Conservation (phyloP, 768 basidiomycete species). For the Russula foetens region DNA sequence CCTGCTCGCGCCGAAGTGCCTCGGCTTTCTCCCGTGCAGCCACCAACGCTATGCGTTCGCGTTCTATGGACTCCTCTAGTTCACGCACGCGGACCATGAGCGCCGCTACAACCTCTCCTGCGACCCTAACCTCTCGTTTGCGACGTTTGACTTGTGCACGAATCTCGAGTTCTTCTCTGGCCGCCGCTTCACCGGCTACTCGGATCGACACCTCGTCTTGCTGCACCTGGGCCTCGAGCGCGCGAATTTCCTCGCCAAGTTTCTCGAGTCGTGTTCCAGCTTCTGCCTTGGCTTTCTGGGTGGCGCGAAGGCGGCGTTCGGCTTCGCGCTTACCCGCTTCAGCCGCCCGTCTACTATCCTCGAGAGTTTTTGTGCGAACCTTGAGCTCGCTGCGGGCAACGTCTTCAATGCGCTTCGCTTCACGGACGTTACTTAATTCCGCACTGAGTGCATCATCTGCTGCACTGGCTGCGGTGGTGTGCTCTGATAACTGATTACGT, state of each 20-base stretch:
- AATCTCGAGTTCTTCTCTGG: conserved; percentile 27
- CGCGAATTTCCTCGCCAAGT: conserved; percentile 44
- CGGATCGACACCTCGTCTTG: conserved; percentile 5
- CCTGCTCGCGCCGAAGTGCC: conserved; percentile 28
- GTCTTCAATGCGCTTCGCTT: conserved; percentile 81
- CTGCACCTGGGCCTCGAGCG: conserved; percentile 37
- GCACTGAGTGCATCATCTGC: conserved; percentile 51
- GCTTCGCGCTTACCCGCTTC: conserved; percentile 77
- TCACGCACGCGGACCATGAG: conserved; percentile 60
- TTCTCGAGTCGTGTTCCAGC: conserved; percentile 47
- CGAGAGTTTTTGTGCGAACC: conserved; percentile 72
- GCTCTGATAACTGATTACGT: conserved; percentile 56
- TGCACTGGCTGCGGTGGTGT: conserved; percentile 33
- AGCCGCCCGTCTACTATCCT: conserved; percentile 78
- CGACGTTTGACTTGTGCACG: conserved; percentile 39
- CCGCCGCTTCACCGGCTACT: conserved; percentile 15
- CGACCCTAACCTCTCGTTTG: conserved; percentile 37
- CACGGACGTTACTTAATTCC: conserved; percentile 64
- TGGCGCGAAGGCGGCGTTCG: conserved; percentile 78
- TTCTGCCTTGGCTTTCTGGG: conserved; percentile 54
- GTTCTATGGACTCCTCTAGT: conserved; percentile 61
- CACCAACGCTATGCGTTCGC: conserved; percentile 52
- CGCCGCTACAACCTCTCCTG: conserved; percentile 37
- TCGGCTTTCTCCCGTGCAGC: conserved; percentile 53
- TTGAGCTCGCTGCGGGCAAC: conserved; percentile 68